phyloP scores from a whole-genome alignment of 139 green algal species.

The Tetraselmis chui region DNA sequence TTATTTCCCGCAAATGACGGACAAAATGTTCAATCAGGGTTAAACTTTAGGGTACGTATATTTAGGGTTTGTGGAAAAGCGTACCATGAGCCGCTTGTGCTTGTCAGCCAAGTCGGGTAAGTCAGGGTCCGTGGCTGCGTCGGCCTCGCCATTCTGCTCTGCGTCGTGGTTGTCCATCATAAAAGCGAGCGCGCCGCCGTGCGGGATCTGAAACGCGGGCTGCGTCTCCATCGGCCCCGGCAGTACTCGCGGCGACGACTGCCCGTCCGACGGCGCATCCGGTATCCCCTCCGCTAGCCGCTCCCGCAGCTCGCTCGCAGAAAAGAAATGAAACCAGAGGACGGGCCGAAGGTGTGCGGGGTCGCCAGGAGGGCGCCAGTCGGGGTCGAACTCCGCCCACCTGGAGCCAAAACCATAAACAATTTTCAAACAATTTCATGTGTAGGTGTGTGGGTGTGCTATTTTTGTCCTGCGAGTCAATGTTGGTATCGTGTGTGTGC shows the following conservation, averaged over 20 bases:
- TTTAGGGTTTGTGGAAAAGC: no score
- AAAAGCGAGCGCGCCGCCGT: neutral
- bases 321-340: neutral
- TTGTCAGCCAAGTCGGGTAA: no score
- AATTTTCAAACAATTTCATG: no score
- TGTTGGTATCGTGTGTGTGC: no score
- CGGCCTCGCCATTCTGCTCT: neutral
- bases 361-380: neutral
- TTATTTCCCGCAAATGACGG: no score
- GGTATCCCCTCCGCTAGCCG: neutral
- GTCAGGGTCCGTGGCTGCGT: no score
- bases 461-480: no score
- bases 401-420: neutral
- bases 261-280: no score
- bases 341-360: neutral
- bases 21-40: no score
- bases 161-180: neutral
- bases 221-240: neutral
- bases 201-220: neutral
- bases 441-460: no score
- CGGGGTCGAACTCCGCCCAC: neutral
- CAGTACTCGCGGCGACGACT: neutral
- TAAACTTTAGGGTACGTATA: no score
- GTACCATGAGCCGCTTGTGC: no score
- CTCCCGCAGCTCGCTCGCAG: neutral